Base-by-base conservation (phyloP, 345 rosid genomes). In the Ceriops decandra region DNA sequence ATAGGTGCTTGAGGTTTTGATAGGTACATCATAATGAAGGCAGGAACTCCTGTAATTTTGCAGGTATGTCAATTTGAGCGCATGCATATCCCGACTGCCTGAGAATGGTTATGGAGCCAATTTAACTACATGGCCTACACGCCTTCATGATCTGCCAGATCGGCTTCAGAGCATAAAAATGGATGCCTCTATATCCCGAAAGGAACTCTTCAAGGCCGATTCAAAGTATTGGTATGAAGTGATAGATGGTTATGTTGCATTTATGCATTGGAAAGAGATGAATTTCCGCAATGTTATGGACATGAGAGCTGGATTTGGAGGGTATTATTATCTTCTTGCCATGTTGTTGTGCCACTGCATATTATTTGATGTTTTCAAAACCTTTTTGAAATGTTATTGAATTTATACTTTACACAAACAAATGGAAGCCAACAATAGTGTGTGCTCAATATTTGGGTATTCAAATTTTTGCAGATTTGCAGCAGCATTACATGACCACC, bases 221-320 rank as follows among this genome's bases (percentile, higher is more conserved):
- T 83, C 86, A 17, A 85, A 70, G 52, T 88, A 83, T 70, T 88
- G 91, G 91, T 66, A 79, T 19, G 85, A 83, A 19, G 72, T 80
- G 52, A 80, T 88, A 65, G 82, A 72, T 32, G 76, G 90, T 62
- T 88, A 80, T 21, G 70, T 88, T 2, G 66, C 80, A 19, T 87
- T 72, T 67, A 84, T 79, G 59, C 84, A 66, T 19, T 88, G 90
- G 93, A 86, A 83, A 47, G 77, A 77, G 61, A 66, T 79, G 68
- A 81, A 83, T 56, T 71, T 83, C 1, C 78, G 83, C 63, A 86
- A 88, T 70, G 90, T 85, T 62, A 66, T 86, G 67, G 93, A 86
- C 79, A 86, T 86, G 90, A 86, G 73, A 76, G 89, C 90, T 77
- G 88, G 88, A 68, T 81, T 82, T 52, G 89, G 93, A 80, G 93